These are phyloP conservation scores for Phoma sp. DNA, from an alignment of 2,329 filamentous ascomycete genomes.

Conservation along the genomic window DNA sequence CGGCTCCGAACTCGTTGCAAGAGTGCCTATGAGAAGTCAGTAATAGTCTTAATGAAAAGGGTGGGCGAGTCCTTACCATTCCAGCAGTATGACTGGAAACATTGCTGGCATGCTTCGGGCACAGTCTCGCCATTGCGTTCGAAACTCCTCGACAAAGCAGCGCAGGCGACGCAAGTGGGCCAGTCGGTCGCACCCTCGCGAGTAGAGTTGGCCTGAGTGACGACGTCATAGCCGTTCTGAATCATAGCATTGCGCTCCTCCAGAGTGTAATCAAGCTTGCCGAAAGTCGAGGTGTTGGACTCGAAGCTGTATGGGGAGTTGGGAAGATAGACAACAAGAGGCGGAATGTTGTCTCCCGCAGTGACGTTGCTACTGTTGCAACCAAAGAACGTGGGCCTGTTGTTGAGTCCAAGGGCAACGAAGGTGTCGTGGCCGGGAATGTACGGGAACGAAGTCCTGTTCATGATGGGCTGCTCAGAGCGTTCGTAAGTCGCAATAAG, in stretches of 20 bases:
- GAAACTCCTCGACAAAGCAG: constrained; percentile 78
- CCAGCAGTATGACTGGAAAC: constrained; percentile 91
- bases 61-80: constrained; percentile 60
- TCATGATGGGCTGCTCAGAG: constrained; percentile 63
- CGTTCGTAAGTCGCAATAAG: constrained; percentile 77
- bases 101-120: constrained; percentile 74
- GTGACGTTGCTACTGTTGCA: constrained; percentile 72
- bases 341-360: constrained; percentile 54
- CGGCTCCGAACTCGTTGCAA: constrained; percentile 42
- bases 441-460: constrained; percentile 73
- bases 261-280: constrained; percentile 65
- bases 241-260: constrained; percentile 79
- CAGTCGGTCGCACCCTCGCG: constrained; percentile 67
- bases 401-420: constrained; percentile 76
- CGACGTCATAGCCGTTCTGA: constrained; percentile 82
- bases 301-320: constrained; percentile 78
- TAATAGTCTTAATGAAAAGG: too few relatives aligned
- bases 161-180: constrained; percentile 86
- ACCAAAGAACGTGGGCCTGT: constrained; percentile 78
- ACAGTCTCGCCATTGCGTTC: constrained; percentile 71
- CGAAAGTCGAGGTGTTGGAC: constrained; percentile 81
- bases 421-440: constrained; percentile 79
- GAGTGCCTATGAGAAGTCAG: constrained; percentile 47
- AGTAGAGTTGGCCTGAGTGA: constrained; percentile 81
- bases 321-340: constrained; percentile 85